Percentiles rank a stretch among this genome's conserved stretches.
These are phyloP conservation scores for Asclepias syriaca DNA, from an alignment of 257 asterid species.

Conservation along the genomic window DNA sequence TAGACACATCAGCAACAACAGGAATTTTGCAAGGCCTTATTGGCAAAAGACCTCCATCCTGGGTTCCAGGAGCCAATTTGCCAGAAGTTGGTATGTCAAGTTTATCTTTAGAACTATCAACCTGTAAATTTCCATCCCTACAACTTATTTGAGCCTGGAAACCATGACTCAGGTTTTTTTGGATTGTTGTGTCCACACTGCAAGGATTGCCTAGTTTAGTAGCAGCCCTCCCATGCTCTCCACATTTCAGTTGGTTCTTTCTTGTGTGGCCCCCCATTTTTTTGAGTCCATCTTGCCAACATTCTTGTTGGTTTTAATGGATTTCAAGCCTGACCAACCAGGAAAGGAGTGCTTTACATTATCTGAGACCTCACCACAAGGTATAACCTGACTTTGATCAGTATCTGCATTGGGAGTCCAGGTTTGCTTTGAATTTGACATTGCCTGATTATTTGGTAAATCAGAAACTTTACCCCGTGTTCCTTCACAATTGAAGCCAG, in stretches of 20 bases:
- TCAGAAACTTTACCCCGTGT: slow-evolving; percentile 22
- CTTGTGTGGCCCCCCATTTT: slow-evolving; percentile 28
- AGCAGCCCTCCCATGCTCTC: slow-evolving; percentile 26
- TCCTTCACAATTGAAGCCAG: slow-evolving; percentile 16
- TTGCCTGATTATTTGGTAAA: slow-evolving; percentile 26
- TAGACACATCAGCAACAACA: slow-evolving; percentile 31
- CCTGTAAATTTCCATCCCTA: slow-evolving; percentile 33
- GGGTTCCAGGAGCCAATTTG: slow-evolving; percentile 37
- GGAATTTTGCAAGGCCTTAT: slow-evolving; percentile 36
- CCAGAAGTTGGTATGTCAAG: slow-evolving; percentile 29
- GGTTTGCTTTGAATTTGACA: slow-evolving; percentile 27
- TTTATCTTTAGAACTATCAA: slow-evolving; percentile 40
- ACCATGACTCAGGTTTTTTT: slow-evolving; percentile 25
- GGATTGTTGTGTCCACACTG: slow-evolving; percentile 21
- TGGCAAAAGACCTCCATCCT: slow-evolving; percentile 33
- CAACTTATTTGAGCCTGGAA: slow-evolving; percentile 24
- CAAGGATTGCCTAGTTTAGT: slow-evolving; percentile 23
- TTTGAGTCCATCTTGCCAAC: slow-evolving; percentile 33
- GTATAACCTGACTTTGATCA: slow-evolving; percentile 25
- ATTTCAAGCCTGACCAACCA: slow-evolving; percentile 28
- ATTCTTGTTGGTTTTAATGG: slow-evolving; percentile 25
- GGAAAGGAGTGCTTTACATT: slow-evolving; percentile 22
- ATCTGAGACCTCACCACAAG: slow-evolving; percentile 25
- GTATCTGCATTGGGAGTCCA: slow-evolving; percentile 24
- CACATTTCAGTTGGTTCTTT: slow-evolving; percentile 30